Evolutionary conservation across 345 rosid genomes (phyloP), one percentile per base, ranked within the genome.

Genomic region (Populus euphratica): DNA sequence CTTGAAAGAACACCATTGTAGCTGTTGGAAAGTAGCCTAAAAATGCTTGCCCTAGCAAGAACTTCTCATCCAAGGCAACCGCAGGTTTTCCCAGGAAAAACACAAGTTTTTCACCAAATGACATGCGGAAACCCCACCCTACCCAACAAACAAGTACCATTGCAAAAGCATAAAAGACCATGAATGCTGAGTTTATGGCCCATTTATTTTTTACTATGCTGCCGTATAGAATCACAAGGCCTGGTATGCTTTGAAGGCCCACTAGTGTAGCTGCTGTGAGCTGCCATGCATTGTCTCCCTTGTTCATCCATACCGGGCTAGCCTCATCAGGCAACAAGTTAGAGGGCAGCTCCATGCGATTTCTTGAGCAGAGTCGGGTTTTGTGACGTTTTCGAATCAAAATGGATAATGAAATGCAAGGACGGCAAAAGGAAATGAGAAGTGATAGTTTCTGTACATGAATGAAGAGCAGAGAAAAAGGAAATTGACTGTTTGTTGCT

Each of bases 221-320:
- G 5, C 86, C 88, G 38, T 87, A 88, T 6, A 90, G 52, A 82
- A 88, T 86, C 29, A 88, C 84, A 0, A 90, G 85, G 49, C 90
- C 89, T 0, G 88, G 88, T 35, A 88, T 78, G 70, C 76, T 86
- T 6, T 87, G 91, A 8, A 86, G 83, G 17, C 89, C 88, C 0
- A 86, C 85, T 1, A 88, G 79, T 0, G 91, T 81, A n/a, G 93
- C 91, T 0, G 89, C 87, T 0, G 87, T 84, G 29, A 88, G 87
- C 76, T 90, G 91, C 93, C 93, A 88, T 12, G 83, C 86, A 14
- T 85, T 86, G 83, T 88, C 87, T 2, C 85, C 87, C 27, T 88
- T 87, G 80, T 83, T 86, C 83, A 88, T 18, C 91, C 91, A 88
- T 20, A 56, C 49, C 0, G 89, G 91, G 62, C 68, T 88, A 0